Conservation (phyloP, 177 flowering plant genomes). For the Vitis hybrid region DNA sequence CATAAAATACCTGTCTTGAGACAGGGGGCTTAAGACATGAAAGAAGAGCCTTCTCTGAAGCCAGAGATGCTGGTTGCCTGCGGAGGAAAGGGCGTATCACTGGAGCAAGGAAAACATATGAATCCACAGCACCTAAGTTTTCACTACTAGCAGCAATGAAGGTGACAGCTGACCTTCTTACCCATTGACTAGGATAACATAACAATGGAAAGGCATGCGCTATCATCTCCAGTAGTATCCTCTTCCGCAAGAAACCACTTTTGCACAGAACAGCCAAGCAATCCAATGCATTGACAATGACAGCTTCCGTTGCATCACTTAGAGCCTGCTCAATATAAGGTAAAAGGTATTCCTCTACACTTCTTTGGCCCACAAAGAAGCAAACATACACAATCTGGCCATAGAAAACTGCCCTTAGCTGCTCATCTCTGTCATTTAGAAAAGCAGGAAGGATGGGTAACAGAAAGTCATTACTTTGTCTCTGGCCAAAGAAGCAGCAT, state of each 20-base stretch:
- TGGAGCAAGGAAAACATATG: constrained; percentile 87
- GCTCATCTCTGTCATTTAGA: constrained; percentile 93
- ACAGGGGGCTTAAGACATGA: constrained; percentile 88
- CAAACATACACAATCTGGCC: constrained; percentile 87
- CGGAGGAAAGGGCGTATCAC: constrained; percentile 80
- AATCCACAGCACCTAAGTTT: constrained; percentile 89
- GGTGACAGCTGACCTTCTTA: constrained; percentile 74
- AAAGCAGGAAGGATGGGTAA: constrained; percentile 96
- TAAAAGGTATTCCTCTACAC: constrained; percentile 96
- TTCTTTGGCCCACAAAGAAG: constrained; percentile 93
- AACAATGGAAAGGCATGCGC: constrained; percentile 79
- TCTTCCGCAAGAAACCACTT: constrained; percentile 72
- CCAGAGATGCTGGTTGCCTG: constrained; percentile 84
- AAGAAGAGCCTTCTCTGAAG: constrained; percentile 72
- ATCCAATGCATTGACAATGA: constrained; percentile 85
- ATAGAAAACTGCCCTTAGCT: constrained; percentile 79
- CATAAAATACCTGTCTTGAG: constrained; percentile 65
- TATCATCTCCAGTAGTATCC: constrained; percentile 85
- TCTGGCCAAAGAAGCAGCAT: constrained; percentile 95
- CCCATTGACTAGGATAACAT: constrained; percentile 95
- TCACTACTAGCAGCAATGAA: constrained; percentile 90
- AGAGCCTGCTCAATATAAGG: constrained; percentile 98
- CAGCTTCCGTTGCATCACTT: constrained; percentile 78
- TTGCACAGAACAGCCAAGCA: constrained; percentile 82
- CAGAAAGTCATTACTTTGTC: constrained; percentile 88